phyloP scores from a whole-genome alignment of 164 flowering plant species.

The Brasenia schreberi region DNA sequence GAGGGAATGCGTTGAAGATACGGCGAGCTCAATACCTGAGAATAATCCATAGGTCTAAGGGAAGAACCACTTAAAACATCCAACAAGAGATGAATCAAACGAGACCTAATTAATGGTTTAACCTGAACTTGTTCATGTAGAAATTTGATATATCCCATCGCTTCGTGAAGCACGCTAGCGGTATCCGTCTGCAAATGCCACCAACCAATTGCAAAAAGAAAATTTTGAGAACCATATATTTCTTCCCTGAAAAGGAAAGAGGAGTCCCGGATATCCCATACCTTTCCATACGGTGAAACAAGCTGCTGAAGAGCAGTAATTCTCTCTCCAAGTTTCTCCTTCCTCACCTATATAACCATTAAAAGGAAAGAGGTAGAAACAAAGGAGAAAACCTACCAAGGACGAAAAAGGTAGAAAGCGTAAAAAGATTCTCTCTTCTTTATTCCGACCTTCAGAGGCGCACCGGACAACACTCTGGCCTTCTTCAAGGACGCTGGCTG shows the following conservation, averaged over 20 bases:
- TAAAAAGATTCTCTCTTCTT: neutral
- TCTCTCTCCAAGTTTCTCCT: constrained; percentile 79
- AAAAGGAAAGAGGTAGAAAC: neutral
- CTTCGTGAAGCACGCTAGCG: constrained; percentile 88
- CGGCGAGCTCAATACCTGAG: constrained; percentile 47
- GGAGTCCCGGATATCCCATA: constrained; percentile 1
- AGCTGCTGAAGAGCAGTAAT: constrained; percentile 74
- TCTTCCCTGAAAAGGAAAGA: neutral
- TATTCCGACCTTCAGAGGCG: constrained; percentile 25
- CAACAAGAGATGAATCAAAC: neutral
- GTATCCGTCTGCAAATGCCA: constrained; percentile 66
- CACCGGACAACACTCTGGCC: constrained; percentile 4
- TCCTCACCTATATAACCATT: constrained; percentile 32
- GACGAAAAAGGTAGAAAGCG: neutral
- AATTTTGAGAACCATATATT: neutral
- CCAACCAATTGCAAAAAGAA: constrained; percentile 8
- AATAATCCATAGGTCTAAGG: neutral
- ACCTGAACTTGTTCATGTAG: constrained; percentile 85
- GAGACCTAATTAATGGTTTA: neutral
- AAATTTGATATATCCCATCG: constrained; percentile 79
- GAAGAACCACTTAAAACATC: neutral
- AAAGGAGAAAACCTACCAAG: neutral
- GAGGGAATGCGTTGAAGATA: constrained; percentile 34
- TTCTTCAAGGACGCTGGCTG: constrained; percentile 17
- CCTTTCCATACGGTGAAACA: constrained; percentile 93